Evolutionary conservation across 768 basidiomycete genomes (phyloP).

Genomic region (Collybia nuda): DNA sequence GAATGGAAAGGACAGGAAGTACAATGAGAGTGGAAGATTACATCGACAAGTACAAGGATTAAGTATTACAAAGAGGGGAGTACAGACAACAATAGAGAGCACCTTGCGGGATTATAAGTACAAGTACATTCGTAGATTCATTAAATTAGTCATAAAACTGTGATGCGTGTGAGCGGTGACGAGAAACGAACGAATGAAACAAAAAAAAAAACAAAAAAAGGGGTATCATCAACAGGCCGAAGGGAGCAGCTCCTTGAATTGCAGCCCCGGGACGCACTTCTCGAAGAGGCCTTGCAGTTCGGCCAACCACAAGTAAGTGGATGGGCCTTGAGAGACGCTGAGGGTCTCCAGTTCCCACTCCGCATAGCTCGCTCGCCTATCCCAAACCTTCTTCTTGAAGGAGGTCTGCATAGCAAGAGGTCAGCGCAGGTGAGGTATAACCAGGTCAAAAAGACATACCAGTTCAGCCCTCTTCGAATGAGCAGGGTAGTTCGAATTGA

Average conservation of each 20-base stretch:
- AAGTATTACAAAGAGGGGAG: too few species aligned
- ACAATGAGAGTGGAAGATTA: too few species aligned
- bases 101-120: too few species aligned
- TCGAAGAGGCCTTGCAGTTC: slow-evolving; percentile 7
- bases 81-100: too few species aligned
- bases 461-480: slow-evolving; percentile 4
- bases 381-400: slow-evolving; percentile 6
- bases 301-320: background rate
- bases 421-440: background rate
- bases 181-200: too few species aligned
- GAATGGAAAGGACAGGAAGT: too few species aligned
- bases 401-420: slow-evolving; percentile 1
- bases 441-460: slow-evolving; percentile 6
- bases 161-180: too few species aligned
- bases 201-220: too few species aligned
- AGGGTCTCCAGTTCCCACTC: slow-evolving; percentile 12
- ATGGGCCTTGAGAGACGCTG: slow-evolving; percentile 2
- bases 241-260: background rate
- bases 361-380: slow-evolving; percentile 3
- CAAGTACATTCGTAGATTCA: too few species aligned
- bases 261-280: slow-evolving; percentile 13
- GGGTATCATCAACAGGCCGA: too few species aligned
- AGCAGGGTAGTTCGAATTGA: background rate
- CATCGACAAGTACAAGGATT: too few species aligned
- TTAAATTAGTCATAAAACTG: too few species aligned